Evolutionary conservation across 23 red algal species (phyloP).

Genomic region (Rhodosorus marinus): DNA sequence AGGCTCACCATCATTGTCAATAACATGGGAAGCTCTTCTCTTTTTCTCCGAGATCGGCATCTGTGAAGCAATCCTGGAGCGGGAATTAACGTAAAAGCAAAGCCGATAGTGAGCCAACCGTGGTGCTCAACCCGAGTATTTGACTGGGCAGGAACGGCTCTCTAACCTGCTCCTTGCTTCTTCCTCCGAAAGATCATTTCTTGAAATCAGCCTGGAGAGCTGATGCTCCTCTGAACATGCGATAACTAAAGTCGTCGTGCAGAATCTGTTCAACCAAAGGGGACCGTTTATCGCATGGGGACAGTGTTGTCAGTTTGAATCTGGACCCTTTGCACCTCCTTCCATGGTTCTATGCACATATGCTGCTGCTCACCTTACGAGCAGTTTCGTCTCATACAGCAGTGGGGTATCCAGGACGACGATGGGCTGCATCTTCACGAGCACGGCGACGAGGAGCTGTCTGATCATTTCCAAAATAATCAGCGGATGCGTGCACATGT

Average conservation of each 20-base stretch:
- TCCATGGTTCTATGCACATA: too few species aligned
- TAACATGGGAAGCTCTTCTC: slow-evolving; percentile 22
- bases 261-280: too few species aligned
- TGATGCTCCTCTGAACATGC: slow-evolving; percentile 15
- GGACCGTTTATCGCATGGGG: too few species aligned
- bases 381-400: slow-evolving; percentile 52
- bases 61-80: slow-evolving; percentile 41
- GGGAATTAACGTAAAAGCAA: too few species aligned
- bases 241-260: slow-evolving; percentile 27
- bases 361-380: too few species aligned
- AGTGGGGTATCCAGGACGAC: slow-evolving; percentile 81
- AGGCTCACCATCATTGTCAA: slow-evolving; percentile 44
- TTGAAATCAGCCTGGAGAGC: slow-evolving; percentile 11
- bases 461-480: slow-evolving; percentile 50
- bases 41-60: slow-evolving; percentile 58
- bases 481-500: slow-evolving; percentile 56
- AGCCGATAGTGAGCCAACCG: too few species aligned
- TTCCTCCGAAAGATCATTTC: slow-evolving; percentile 22
- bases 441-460: slow-evolving; percentile 15
- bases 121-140: too few species aligned
- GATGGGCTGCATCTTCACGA: slow-evolving; percentile 13
- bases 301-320: too few species aligned
- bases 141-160: too few species aligned
- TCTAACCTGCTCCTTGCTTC: too few species aligned
- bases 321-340: too few species aligned